A percentile compares a stretch with the other conserved stretches of the same genome.
Conservation (phyloP, 2,329 filamentous ascomycete genomes). For the Rhexocercosporidium sp. region DNA sequence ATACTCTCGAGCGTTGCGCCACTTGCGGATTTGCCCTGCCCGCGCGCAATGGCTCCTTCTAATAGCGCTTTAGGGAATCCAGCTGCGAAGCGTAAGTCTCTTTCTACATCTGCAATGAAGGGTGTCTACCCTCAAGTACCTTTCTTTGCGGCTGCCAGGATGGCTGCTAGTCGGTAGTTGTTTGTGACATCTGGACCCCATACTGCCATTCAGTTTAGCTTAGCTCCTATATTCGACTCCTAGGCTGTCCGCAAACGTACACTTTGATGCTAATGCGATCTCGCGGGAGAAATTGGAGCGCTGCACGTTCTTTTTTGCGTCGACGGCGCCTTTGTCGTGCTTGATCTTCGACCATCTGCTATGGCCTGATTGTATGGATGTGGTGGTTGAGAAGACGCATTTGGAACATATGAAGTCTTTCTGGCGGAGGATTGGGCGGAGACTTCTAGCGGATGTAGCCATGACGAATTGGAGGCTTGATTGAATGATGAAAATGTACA, state of each 20-base stretch:
- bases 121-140: constrained; percentile 48
- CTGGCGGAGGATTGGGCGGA: constrained; percentile 27
- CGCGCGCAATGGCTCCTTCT: constrained; percentile 84
- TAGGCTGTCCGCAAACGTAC: constrained; percentile 50
- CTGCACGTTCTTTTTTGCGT: constrained; percentile 76
- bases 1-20: constrained; percentile 79
- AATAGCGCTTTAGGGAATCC: constrained; percentile 85
- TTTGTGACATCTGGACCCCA: constrained; percentile 74
- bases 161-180: constrained; percentile 77
- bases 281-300: constrained; percentile 72
- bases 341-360: constrained; percentile 97
- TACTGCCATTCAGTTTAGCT: constrained; percentile 53
- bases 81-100: constrained; percentile 48
- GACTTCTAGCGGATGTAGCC: constrained; percentile 38
- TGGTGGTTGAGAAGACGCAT: constrained; percentile 50
- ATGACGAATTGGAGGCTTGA: constrained; percentile 24
- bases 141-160: constrained; percentile 81
- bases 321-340: constrained; percentile 89
- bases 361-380: constrained; percentile 67
- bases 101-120: constrained; percentile 21
- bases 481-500: background rate
- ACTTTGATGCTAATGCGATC: constrained; percentile 76
- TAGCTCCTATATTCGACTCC: constrained; percentile 17
- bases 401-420: constrained; percentile 31
- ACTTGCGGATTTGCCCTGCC: constrained; percentile 79